Base-by-base conservation (phyloP, 1,284 basidiomycete genomes). In the Malassezia arunalokei region DNA sequence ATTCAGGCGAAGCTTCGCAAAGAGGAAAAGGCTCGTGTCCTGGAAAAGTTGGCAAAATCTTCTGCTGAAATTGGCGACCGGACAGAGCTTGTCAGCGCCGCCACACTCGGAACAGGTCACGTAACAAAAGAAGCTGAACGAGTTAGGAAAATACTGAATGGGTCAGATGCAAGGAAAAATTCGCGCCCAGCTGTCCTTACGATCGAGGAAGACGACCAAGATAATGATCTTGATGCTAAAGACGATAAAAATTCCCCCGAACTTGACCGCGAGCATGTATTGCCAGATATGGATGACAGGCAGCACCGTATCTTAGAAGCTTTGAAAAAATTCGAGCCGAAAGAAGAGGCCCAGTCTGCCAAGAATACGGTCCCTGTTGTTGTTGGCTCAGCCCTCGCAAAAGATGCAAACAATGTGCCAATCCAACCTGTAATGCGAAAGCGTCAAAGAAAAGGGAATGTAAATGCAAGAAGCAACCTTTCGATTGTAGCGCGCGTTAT, bases 1-100 rank as follows among this genome's bases (percentile, higher is more conserved):
- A 71, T 74, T 31, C 68, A 66, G 39, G 63, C 62, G 8, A 69
- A 70, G 28, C 60, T 74, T 39, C 68, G 72, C 40, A 71, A 74
- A 59, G 70, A 74, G 45, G 62, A 67, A 31, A 47, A 68, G 12
- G 62, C 51, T 8, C 57, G 63, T 33, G 59, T 74, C 47, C 62
- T 74, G 45, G 56, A 60, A 32, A 64, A 65, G 43, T 60, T 74
- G 1, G 64, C 65, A 1, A 54, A 70, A 48, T 58, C 62, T 4
- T 69, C 66, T 4, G 55, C 58, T 1, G 61, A 71, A 39, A 61
- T 73, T 15, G 15, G 41, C 0, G 66, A 69, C 37, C 55, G 68
- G 20, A 57, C 61, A 37, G 55, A 65, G 12, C 63, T 73, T 35
- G 59, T 64, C 27, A 66, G 61, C 7, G 65, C 70, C 15, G 58